Base-by-base conservation (phyloP, 805 yeast species). In the Metschnikowia lachancei region DNA sequence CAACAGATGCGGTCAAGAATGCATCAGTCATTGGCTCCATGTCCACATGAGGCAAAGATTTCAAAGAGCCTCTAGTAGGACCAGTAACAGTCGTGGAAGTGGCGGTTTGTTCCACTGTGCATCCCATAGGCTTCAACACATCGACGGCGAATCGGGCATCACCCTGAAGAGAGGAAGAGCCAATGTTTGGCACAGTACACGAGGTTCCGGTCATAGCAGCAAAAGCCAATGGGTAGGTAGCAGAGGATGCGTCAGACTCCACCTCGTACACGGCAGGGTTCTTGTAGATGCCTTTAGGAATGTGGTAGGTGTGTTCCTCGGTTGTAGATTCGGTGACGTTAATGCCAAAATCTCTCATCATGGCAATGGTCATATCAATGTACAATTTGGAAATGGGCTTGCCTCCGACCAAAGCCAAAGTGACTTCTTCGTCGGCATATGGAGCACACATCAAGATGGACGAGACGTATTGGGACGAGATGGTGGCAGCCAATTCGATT, bases 1-100 rank as follows among this genome's bases (percentile, higher is more conserved):
- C 95, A 11, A 94, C 97, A 44, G 95, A 81, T 0, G 99, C 99
- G 13, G 99, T 94, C 59, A 94, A 74, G 64, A 94, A 94, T 0
- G 99, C 99, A 67, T 94, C 99, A 0, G 99, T 94, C 99, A 94
- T 94, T 45, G 99, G 98, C 69, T 94, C 99, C 99, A 94, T 94
- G 63, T 94, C 97, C 46, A 94, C 85, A 51, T 74, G 78, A 11
- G 81, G 72, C 52, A 94, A 72, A 6, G 95, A 87, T 58, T 75
- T 78, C 54, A 94, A 74, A 0, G 66, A 50, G 13, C 95, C 95
- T 32, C 68, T 67, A 16, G 85, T 73, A 5, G 97, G 97, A 39
- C 97, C 98, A 35, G 84, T 80, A 8, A 94, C 98, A 0, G 97
- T 90, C 0, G 99, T 94, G 2, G 95, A 82, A 1, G 86, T 81